phyloP scores from a whole-genome alignment of 2,329 filamentous ascomycete genomes.

The Aspergillus sp. region DNA sequence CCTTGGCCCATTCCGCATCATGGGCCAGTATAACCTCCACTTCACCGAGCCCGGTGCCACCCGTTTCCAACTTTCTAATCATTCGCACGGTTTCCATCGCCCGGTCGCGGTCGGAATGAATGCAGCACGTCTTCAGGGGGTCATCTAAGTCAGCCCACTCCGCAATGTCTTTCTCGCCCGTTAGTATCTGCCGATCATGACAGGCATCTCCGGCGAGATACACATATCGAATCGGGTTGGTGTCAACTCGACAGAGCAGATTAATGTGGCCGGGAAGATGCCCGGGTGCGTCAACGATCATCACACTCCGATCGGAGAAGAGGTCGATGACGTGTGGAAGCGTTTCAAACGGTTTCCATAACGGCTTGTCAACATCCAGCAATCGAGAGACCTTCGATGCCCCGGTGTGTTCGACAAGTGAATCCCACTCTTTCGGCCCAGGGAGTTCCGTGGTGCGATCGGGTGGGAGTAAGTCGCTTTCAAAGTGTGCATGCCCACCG shows the following conservation, averaged over 20 bases:
- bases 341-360: constrained; percentile 14
- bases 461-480: constrained; percentile 17
- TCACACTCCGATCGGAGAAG: constrained; percentile 23
- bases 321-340: constrained; percentile 22
- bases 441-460: constrained; percentile 20
- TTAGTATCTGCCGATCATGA: constrained; percentile 26
- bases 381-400: too few relatives aligned
- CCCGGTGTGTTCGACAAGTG: neutral
- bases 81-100: constrained; percentile 22
- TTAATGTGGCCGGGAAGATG: constrained; percentile 31
- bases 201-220: constrained; percentile 30
- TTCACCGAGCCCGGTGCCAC: constrained; percentile 7
- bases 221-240: constrained; percentile 9
- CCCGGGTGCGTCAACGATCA: constrained; percentile 24
- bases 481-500: constrained; percentile 21
- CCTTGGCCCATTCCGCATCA: constrained; percentile 23
- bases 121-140: constrained; percentile 19
- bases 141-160: constrained; percentile 21
- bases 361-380: too few relatives aligned
- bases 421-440: neutral
- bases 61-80: constrained; percentile 16
- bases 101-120: constrained; percentile 19
- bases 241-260: constrained; percentile 18
- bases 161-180: constrained; percentile 23
- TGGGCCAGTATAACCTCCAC: constrained; percentile 29